Base-by-base conservation (phyloP, 116 monocot species). In the Iris pallida region DNA sequence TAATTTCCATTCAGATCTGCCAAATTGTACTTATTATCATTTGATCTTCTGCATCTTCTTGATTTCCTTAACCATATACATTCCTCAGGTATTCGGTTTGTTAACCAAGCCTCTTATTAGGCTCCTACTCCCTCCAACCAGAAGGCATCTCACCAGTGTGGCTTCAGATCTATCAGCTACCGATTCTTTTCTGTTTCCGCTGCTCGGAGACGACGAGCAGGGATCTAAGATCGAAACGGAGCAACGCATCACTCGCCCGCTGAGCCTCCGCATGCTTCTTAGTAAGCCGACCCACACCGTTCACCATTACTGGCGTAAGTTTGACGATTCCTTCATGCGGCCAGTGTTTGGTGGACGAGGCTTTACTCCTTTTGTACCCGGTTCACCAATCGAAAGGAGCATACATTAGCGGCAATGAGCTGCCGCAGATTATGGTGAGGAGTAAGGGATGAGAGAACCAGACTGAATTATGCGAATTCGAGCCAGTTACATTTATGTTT, bases 301-400 rank as follows among this genome's bases (percentile, higher is more conserved):
- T 3, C 97, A 97, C 73, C 65, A 78, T 55, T 92, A 90, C 72
- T 97, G 97, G 97, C 89, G 97, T 30, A 97, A 83, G 71, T 92
- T 97, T 62, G 97, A 97, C 10, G 59, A 97, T 69, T 68, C 83
- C 8, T 72, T 87, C 74, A 97, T 97, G 97, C 76, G 93, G 0
- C 97, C 93, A 8, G 52, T 92, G 61, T 97, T 97, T 62, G 97
- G 97, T 17, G 97, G 97, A 4, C 74, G 97, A 48, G 97, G 97
- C 0, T 97, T 97, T 20, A 73, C 63, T 45, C 97, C 90, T 17
- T 83, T 78, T 60, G 83, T 85, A 0, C 92, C 89, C 4, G 89
- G 92, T 14, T 92, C 89, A 0, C 96, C 96, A 0, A 82, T 77
- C 1, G 96, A 92, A 52, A 67, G 69, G 51, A 75, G 64, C 30